Conservation (phyloP, 2,329 filamentous ascomycete species). For the Calonectria ilicicola region DNA sequence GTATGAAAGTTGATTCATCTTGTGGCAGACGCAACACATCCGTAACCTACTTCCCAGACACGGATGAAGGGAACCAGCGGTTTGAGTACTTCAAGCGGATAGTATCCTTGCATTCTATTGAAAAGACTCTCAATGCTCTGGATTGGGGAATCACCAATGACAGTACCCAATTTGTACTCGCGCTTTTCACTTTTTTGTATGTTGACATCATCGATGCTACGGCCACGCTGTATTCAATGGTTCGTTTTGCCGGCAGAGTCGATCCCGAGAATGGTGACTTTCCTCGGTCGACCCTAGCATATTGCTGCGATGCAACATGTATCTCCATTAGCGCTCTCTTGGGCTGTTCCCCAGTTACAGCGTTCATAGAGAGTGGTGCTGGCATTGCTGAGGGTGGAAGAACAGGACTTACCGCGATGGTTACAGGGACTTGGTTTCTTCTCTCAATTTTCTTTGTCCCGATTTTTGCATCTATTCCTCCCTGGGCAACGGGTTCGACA, state of each 20-base stretch:
- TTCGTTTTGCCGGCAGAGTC: conserved; percentile 73
- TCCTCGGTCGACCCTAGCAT: conserved; percentile 81
- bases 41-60: conserved; percentile 83
- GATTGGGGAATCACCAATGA: conserved; percentile 76
- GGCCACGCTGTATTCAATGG: conserved; percentile 80
- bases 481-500: conserved; percentile 82
- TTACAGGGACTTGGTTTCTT: conserved; percentile 74
- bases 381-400: conserved; percentile 78
- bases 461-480: conserved; percentile 78
- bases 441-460: conserved; percentile 77
- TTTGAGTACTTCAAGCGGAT: conserved; percentile 88
- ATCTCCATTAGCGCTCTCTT: conserved; percentile 76
- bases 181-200: conserved; percentile 79
- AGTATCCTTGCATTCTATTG: conserved; percentile 80
- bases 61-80: conserved; percentile 69
- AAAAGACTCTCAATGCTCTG: conserved; percentile 72
- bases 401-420: conserved; percentile 76
- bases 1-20: neutral
- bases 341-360: conserved; percentile 75
- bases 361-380: conserved; percentile 77
- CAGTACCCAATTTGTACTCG: conserved; percentile 78
- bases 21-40: conserved; percentile 56
- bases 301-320: conserved; percentile 73
- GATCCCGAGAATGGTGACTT: conserved; percentile 77
- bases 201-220: conserved; percentile 81